phyloP scores from a whole-genome alignment of 2,329 filamentous ascomycete species.

The Aureobasidium leucospermi region DNA sequence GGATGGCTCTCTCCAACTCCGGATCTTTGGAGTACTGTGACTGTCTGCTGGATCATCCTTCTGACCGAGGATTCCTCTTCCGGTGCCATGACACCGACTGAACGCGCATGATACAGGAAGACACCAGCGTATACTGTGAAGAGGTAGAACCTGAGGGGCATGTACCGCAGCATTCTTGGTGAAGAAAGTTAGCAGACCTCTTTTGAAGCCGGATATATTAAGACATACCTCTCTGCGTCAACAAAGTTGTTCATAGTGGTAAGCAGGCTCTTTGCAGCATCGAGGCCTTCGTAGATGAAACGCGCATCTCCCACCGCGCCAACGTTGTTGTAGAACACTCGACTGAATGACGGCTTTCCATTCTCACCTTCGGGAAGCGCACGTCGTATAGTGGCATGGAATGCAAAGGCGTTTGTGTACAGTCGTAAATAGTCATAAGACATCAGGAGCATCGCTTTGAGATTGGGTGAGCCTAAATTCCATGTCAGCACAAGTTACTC shows the following conservation, averaged over 20 bases:
- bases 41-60: slow-evolving; percentile 40
- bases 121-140: slow-evolving; percentile 44
- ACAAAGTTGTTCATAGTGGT: slow-evolving; percentile 46
- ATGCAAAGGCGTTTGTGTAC: slow-evolving; percentile 69
- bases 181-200: neutral
- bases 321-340: slow-evolving; percentile 44
- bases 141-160: slow-evolving; percentile 43
- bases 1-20: slow-evolving; percentile 40
- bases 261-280: slow-evolving; percentile 42
- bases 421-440: slow-evolving; percentile 66
- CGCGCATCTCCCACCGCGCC: slow-evolving; percentile 41
- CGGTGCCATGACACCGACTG: slow-evolving; percentile 39
- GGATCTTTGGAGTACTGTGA: slow-evolving; percentile 36
- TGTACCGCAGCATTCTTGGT: slow-evolving; percentile 34
- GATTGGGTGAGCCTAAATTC: slow-evolving; percentile 48
- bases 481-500: neutral
- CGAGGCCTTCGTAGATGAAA: slow-evolving; percentile 45
- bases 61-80: slow-evolving; percentile 42
- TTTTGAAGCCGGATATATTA: neutral
- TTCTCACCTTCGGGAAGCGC: slow-evolving; percentile 31
- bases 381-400: slow-evolving; percentile 57
- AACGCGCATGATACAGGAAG: slow-evolving; percentile 42
- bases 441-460: slow-evolving; percentile 61
- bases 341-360: slow-evolving; percentile 31
- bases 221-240: slow-evolving; percentile 34